A percentile compares a stretch with the other conserved stretches of the same genome.
These are phyloP conservation scores for Neurospora sp. DNA, from an alignment of 495 filamentous ascomycete genomes.

Conservation along the genomic window DNA sequence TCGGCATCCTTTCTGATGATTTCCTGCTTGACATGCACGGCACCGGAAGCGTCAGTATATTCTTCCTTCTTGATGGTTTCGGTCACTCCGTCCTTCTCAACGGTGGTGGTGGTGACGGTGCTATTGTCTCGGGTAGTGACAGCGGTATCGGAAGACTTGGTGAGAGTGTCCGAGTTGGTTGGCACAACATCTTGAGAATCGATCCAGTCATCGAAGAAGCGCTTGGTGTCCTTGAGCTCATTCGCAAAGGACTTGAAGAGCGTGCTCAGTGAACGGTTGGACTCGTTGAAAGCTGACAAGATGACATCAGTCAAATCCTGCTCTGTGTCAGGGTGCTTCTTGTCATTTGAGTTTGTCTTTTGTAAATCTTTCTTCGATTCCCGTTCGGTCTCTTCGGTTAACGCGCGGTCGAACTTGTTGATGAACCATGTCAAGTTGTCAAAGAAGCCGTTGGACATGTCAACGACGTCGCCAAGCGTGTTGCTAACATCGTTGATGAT, in stretches of 20 bases:
- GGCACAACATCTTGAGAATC: not conserved
- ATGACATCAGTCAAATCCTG: conserved; percentile 8
- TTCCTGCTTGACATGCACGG: conserved; percentile 12
- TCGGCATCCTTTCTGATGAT: not conserved
- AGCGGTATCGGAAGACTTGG: not conserved
- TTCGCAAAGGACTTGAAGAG: conserved; percentile 8
- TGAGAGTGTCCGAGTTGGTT: not conserved
- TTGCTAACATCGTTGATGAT: not conserved
- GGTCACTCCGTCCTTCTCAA: conserved; percentile 4
- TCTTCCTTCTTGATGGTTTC: conserved; percentile 9
- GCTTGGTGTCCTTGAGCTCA: conserved; percentile 1
- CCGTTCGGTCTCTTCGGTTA: not conserved
- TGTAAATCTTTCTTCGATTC: not conserved
- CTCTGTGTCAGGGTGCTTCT: conserved; percentile 6
- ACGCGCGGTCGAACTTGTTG: not conserved
- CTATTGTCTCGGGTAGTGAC: not conserved
- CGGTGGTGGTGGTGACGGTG: not conserved
- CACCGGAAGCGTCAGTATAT: conserved; percentile 10
- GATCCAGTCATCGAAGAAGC: not conserved
- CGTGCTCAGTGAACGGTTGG: conserved; percentile 12
- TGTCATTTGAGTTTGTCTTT: not conserved
- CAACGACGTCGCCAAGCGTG: not conserved
- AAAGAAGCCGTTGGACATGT: not conserved
- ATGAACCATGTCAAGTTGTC: not conserved
- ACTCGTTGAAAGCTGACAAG: conserved; percentile 11